Evolutionary conservation across 1,284 basidiomycete genomes (phyloP), one percentile per base, ranked within the genome.

Genomic region (Macrocystidia cucumis): DNA sequence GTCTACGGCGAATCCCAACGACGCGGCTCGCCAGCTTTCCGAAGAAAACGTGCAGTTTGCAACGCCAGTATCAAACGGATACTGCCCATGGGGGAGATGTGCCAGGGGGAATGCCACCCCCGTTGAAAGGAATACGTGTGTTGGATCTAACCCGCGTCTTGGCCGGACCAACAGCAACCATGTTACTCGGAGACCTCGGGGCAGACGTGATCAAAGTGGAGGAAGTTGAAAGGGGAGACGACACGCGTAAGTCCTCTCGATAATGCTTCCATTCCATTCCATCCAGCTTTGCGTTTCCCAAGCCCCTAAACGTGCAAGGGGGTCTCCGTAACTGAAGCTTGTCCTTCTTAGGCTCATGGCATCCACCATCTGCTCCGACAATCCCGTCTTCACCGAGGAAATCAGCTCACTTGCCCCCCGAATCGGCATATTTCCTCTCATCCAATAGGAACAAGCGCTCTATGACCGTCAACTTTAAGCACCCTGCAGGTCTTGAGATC

Each of bases 161-260:
- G 29, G 92, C 91, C 13, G 92, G 91, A 0, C 91, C 91, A 9
- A 88, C 85, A 4, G 77, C 81, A 18, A 91, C 92, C 2, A 91
- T 95, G 90, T 69, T 92, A 40, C 68, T 93, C 12, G 90, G 78
- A 20, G 89, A 92, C 62, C 64, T 90, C 14, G 89, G 83, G 32
- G 91, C 92, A 37, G 90, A 96, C 54, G 90, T 97, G 23, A 80
- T 96, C 59, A 98, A 91, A 59, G 74, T 91, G 14, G 89, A 92
- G 54, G 82, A 89, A 47, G 72, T 81, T 21, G 69, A 69, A 18
- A 69, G 70, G 38, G 92, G 93, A 21, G 93, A 98, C 52, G 93
- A 97, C 60, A 97, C 93, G 14, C 76, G 92, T 83, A 59, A 52
- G 62, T 56, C 26, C 25, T 12, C 29, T 11, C 14, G 14, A 5